Percentiles rank a stretch among this genome's conserved stretches.
These are phyloP conservation scores for Mallotus japonicus DNA, from an alignment of 441 rosid species.

Conservation along the genomic window DNA sequence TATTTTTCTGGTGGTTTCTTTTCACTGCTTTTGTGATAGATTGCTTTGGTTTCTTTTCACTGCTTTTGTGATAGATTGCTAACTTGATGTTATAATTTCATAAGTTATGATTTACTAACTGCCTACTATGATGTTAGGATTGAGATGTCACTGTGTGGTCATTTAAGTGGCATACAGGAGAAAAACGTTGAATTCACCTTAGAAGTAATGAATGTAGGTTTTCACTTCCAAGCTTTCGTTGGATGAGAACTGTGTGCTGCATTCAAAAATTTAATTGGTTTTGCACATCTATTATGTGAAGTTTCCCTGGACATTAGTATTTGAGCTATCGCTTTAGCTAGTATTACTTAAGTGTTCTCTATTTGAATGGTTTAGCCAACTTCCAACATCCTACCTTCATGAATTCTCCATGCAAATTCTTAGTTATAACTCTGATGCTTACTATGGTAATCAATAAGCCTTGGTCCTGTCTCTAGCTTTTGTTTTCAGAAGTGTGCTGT, in stretches of 20 bases:
- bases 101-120: not conserved
- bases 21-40: not conserved
- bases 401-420: too few relatives aligned
- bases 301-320: not conserved
- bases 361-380: not conserved
- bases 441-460: not conserved
- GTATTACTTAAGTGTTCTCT: not conserved
- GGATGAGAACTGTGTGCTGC: not conserved
- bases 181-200: not conserved
- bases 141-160: not conserved
- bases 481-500: not conserved
- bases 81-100: too few relatives aligned
- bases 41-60: too few relatives aligned
- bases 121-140: not conserved
- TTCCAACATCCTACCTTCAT: too few relatives aligned
- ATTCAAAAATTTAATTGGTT: not conserved
- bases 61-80: too few relatives aligned
- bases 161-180: not conserved
- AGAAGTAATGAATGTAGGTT: not conserved
- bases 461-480: not conserved
- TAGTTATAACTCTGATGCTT: not conserved
- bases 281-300: not conserved
- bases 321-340: not conserved
- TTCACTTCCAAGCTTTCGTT: constrained; percentile 5
- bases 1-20: not conserved